Percentiles rank a stretch among this genome's conserved stretches.
phyloP scores from a whole-genome alignment of 2,329 filamentous ascomycete species.

The Bipolaris oryzae region DNA sequence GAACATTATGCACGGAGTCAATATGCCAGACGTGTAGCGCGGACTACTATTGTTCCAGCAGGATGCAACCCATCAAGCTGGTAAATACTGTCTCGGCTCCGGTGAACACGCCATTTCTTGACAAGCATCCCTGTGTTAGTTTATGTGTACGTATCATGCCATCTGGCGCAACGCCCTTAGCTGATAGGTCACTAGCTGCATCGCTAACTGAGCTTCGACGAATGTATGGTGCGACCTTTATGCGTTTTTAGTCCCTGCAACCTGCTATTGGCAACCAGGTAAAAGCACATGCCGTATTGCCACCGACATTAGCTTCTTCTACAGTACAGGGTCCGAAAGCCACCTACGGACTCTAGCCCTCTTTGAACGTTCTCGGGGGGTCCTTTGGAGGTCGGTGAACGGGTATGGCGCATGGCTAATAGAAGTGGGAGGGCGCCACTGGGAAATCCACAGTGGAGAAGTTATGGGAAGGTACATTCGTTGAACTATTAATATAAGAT shows the following conservation, averaged over 20 bases:
- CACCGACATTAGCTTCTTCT: background rate
- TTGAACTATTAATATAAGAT: background rate
- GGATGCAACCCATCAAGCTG: background rate
- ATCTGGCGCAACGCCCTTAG: too few relatives aligned
- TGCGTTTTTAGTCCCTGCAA: too few relatives aligned
- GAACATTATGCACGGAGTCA: background rate
- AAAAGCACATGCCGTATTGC: background rate
- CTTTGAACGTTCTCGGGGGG: background rate
- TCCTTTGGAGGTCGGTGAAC: background rate
- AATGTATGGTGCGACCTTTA: too few relatives aligned
- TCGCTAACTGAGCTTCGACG: background rate
- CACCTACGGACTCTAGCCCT: background rate
- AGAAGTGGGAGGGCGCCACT: background rate
- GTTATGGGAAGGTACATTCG: too few relatives aligned
- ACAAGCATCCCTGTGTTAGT: background rate
- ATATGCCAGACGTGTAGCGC: background rate
- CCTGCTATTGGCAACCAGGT: background rate
- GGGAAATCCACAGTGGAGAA: background rate
- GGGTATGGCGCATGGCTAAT: background rate
- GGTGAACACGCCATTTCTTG: background rate
- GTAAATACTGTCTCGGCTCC: background rate
- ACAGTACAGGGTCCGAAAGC: background rate
- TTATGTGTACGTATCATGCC: background rate
- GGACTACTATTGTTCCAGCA: background rate
- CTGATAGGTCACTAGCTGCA: background rate